A percentile compares a stretch with the other conserved stretches of the same genome.
These are phyloP conservation scores for Lipomyces spencermartinsiae DNA, from an alignment of 805 yeast genomes.

Conservation along the genomic window DNA sequence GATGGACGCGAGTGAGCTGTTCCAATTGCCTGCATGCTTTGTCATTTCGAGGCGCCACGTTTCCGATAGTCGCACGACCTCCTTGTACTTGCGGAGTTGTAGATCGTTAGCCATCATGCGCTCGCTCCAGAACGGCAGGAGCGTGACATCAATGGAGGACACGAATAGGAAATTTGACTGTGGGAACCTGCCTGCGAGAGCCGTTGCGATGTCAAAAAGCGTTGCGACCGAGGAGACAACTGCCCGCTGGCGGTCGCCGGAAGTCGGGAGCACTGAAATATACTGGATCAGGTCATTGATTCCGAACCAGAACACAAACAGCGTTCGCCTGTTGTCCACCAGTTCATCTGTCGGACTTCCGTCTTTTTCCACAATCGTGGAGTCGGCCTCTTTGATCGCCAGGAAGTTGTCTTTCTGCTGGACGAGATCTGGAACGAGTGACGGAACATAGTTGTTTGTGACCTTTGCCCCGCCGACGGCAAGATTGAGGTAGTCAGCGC, in stretches of 20 bases:
- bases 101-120: constrained; percentile 20
- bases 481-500: constrained; percentile 26
- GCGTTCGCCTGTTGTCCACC: constrained; percentile 21
- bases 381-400: constrained; percentile 14
- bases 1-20: constrained; percentile 24
- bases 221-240: constrained; percentile 26
- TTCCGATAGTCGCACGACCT: constrained; percentile 25
- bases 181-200: constrained; percentile 22
- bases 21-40: constrained; percentile 28
- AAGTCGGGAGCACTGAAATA: constrained; percentile 10
- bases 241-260: constrained; percentile 20
- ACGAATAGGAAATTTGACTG: constrained; percentile 32
- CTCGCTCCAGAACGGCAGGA: constrained; percentile 29
- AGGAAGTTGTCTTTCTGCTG: constrained; percentile 16
- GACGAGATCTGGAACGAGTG: constrained; percentile 33
- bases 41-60: constrained; percentile 25
- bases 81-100: constrained; percentile 22
- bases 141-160: constrained; percentile 31
- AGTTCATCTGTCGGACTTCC: neutral
- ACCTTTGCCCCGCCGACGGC: constrained; percentile 37
- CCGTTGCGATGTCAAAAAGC: constrained; percentile 22
- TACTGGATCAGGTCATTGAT: constrained; percentile 35
- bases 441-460: constrained; percentile 27
- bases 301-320: constrained; percentile 31
- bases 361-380: neutral